Base-by-base conservation (phyloP, 2,329 filamentous ascomycete species). In the Colletotrichum sp. region DNA sequence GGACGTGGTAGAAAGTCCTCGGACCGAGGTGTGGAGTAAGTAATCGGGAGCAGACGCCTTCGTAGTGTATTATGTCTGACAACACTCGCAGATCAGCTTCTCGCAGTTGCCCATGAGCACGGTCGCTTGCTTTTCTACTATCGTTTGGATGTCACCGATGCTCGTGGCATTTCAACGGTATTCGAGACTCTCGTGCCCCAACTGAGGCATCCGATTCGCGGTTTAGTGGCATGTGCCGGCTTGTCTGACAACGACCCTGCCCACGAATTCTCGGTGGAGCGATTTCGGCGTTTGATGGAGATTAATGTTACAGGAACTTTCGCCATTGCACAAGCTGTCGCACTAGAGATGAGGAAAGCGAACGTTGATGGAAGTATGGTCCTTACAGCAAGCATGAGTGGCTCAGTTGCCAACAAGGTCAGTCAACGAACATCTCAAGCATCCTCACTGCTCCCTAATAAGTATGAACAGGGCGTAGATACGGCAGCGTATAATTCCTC, bases 401-500 rank as follows among this genome's bases (percentile, higher is more conserved):
- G 87, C n/a, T n/a, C 49, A 55, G 21, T n/a, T 24, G 49, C 21
- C 49, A 55, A 36, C 10, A 8, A 55, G 21, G 49, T 55, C 18
- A 55, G 49, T n/a, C 21, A 12, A n/a, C 49, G 9, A n/a, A 12
- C n/a, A 55, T 55, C 21, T 24, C 49, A 6, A 24, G 21, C 5
- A 24, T 24, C 12, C n/a, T 15, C 49, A 55, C n/a, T 55, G n/a
- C 49, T 55, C 18, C 18, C 21, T 55, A 12, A 24, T 9, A 24
- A 55, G 5, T 55, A 24, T 55, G 18, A 10, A 55, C 49, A 83
- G 83, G 85, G 84, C 3, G 82, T 88, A 39, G 82, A 85, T 34
- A 86, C 84, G 7, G 82, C 86, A 10, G 86, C 84, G 0, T 91
- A 91, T 82, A 91, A 90, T 79, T 84, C 88, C 1, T 90, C 88